Conservation (phyloP, 2,329 filamentous ascomycete genomes). For the Penicillium sp. region DNA sequence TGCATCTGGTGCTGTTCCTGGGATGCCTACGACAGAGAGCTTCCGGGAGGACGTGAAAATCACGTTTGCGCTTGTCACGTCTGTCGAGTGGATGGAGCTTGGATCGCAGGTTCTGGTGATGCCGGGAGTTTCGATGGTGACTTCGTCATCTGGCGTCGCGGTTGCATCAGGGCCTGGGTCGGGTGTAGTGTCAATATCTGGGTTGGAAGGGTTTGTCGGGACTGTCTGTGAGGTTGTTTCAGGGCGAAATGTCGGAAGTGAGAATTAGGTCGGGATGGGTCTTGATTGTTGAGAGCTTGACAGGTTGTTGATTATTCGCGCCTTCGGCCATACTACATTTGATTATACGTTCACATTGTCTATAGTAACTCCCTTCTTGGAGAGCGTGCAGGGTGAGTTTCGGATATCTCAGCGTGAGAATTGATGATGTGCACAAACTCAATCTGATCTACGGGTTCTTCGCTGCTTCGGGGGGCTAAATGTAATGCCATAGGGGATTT, state of each 20-base stretch:
- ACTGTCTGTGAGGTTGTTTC: constrained; percentile 37
- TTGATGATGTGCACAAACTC: too few species aligned
- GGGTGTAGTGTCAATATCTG: constrained; percentile 48
- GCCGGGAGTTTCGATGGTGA: constrained; percentile 53
- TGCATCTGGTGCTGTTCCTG: constrained; percentile 2
- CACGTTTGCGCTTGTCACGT: constrained; percentile 57
- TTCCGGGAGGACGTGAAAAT: constrained; percentile 42
- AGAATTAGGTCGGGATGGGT: neutral
- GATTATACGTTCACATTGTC: too few species aligned
- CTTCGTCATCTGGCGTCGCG: constrained; percentile 49
- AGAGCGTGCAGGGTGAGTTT: too few species aligned
- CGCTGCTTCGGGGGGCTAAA: too few species aligned
- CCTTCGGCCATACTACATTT: too few species aligned
- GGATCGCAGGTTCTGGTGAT: constrained; percentile 59
- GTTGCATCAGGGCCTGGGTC: constrained; percentile 49
- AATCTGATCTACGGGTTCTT: too few species aligned
- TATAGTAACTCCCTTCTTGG: too few species aligned
- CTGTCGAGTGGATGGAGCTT: constrained; percentile 56
- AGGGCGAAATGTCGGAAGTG: constrained; percentile 8
- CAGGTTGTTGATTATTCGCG: neutral
- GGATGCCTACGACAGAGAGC: constrained; percentile 13
- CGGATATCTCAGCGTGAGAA: too few species aligned
- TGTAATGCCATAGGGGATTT: neutral
- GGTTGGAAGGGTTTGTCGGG: constrained; percentile 61
- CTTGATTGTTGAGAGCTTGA: constrained; percentile 1